Conservation (phyloP, 257 asterid species). For the Datura wrightii region DNA sequence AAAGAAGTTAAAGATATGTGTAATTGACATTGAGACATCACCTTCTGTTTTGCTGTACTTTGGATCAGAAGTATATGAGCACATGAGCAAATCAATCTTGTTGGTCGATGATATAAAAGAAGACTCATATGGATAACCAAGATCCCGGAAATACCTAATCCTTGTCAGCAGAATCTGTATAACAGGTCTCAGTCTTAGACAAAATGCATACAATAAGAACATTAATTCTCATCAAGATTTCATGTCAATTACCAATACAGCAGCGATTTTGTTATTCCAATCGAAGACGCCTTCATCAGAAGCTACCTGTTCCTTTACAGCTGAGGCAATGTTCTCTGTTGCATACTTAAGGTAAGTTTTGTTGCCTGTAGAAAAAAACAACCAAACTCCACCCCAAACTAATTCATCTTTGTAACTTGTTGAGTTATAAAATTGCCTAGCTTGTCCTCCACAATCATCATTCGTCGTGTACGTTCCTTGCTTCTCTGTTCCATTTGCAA, state of each 20-base stretch:
- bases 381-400: slow-evolving; percentile 65
- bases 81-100: slow-evolving; percentile 60
- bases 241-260: slow-evolving; percentile 46
- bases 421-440: slow-evolving; percentile 50
- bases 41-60: slow-evolving; percentile 50
- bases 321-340: slow-evolving; percentile 45
- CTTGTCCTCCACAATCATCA: slow-evolving; percentile 54
- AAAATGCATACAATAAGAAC: neutral
- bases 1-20: neutral
- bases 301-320: slow-evolving; percentile 50
- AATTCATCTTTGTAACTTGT: slow-evolving; percentile 57
- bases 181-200: neutral
- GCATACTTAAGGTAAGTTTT: slow-evolving; percentile 53
- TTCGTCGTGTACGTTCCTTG: slow-evolving; percentile 46
- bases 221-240: neutral
- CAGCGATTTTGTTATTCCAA: slow-evolving; percentile 66
- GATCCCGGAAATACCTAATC: slow-evolving; percentile 56
- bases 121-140: slow-evolving; percentile 65
- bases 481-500: slow-evolving; percentile 41
- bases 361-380: slow-evolving; percentile 64
- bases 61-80: slow-evolving; percentile 49
- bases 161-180: slow-evolving; percentile 54
- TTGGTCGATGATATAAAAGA: slow-evolving; percentile 50
- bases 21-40: slow-evolving; percentile 10
- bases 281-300: slow-evolving; percentile 51